A percentile compares a stretch with the other conserved stretches of the same genome.
Conservation (phyloP, 202 grass and related monocot species). For the Zoysia matrella region DNA sequence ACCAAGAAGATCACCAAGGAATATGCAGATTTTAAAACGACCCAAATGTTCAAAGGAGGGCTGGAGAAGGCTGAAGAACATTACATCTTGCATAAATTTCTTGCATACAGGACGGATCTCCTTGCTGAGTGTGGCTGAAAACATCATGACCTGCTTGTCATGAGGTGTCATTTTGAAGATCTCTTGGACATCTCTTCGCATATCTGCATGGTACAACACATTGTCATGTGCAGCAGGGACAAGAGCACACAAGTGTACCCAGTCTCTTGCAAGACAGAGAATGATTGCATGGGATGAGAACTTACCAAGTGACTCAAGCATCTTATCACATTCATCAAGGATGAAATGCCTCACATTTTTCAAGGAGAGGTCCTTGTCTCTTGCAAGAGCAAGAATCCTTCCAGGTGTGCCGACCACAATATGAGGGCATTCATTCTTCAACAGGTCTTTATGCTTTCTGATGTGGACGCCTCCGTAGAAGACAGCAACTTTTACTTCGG, state of each 20-base stretch:
- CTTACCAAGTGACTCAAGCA: constrained; percentile 91
- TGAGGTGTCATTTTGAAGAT: constrained; percentile 99
- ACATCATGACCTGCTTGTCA: constrained; percentile 99
- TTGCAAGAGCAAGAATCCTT: constrained; percentile 87
- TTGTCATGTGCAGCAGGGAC: too few species aligned
- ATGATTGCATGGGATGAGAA: too few species aligned
- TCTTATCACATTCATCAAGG: constrained; percentile 99
- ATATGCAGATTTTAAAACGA: too few species aligned
- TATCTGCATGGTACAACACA: constrained; percentile 1
- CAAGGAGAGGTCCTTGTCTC: constrained; percentile 90
- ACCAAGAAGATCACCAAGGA: too few species aligned
- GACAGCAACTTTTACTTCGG: constrained; percentile 89
- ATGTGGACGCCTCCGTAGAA: constrained; percentile 99
- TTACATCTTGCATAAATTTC: constrained; percentile 99
- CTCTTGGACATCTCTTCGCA: constrained; percentile 98
- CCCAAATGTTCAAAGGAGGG: too few species aligned
- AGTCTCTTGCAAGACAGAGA: too few species aligned
- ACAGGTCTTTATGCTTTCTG: constrained; percentile 82
- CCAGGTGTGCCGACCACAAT: constrained; percentile 98
- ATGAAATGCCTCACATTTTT: constrained; percentile 99
- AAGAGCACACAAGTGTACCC: too few species aligned
- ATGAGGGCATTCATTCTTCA: constrained; percentile 99
- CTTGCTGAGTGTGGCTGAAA: constrained; percentile 99
- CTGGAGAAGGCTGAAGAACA: not conserved
- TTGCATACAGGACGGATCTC: constrained; percentile 97